These are phyloP conservation scores for Naumovozyma castellii DNA, from an alignment of 805 yeast genomes.

Conservation along the genomic window DNA sequence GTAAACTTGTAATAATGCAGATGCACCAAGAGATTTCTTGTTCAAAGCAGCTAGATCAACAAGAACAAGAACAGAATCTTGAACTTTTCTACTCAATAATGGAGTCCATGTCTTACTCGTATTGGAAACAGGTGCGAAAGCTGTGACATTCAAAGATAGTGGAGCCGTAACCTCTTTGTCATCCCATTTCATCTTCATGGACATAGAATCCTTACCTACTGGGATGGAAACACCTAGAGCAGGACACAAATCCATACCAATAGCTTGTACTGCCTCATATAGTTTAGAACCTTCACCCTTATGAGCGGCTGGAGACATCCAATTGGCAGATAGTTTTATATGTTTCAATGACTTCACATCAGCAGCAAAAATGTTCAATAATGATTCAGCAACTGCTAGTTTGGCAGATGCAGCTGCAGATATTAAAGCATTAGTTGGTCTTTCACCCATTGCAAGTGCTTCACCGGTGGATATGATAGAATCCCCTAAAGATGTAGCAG, in stretches of 20 bases:
- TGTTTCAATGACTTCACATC: constrained; percentile 66
- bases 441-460: constrained; percentile 95
- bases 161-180: constrained; percentile 93
- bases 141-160: constrained; percentile 78
- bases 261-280: constrained; percentile 94
- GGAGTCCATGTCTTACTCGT: constrained; percentile 96
- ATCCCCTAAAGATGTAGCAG: constrained; percentile 81
- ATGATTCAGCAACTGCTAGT: constrained; percentile 90
- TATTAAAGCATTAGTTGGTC: constrained; percentile 81
- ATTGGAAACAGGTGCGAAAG: constrained; percentile 78
- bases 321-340: constrained; percentile 87
- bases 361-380: constrained; percentile 81
- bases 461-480: constrained; percentile 75
- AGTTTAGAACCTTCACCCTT: constrained; percentile 91
- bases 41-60: constrained; percentile 64
- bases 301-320: constrained; percentile 98
- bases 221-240: constrained; percentile 87
- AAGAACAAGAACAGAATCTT: constrained; percentile 55
- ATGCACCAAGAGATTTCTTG: constrained; percentile 69
- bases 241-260: constrained; percentile 91
- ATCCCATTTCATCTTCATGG: constrained; percentile 98
- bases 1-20: constrained; percentile 91
- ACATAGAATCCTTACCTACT: constrained; percentile 98
- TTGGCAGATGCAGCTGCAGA: constrained; percentile 87
- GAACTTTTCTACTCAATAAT: constrained; percentile 42